Base-by-base conservation (phyloP, 2,329 filamentous ascomycete species). In the Penicillium rolfsii region DNA sequence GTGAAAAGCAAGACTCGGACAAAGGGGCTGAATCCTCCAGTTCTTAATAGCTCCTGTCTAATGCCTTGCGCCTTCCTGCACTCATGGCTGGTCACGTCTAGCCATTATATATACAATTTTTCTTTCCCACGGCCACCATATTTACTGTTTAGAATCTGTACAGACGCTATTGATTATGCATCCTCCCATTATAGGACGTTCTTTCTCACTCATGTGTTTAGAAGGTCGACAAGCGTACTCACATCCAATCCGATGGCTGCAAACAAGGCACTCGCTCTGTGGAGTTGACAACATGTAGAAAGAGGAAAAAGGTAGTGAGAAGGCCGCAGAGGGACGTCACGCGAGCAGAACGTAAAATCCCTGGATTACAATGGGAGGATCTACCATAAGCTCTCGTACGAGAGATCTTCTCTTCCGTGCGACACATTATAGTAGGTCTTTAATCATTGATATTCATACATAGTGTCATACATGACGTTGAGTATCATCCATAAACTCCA, bases 21-120 rank as follows among this genome's bases (percentile, higher is more conserved):
- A 55, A 65, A 19, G 52, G 50, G 12, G 61, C 67, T 28, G 62
- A 66, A 30, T 62, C 63, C 19, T 43, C 61, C 16, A 46, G 64
- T 6, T 65, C 66, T 7, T 68, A 46, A 69, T 30, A 6, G 38
- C n/a, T 1, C 5, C 30, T 12, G 24, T 35, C 3, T 38, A 36
- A 33, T 53, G 9, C 5, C 12, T 28, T 40, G n/a, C 35, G 11
- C 22, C 7, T 24, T n/a, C 48, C 1, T 40, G 33, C 33, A 53
- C 28, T 6, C 11, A 22, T 52, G 26, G 55, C 46, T 35, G 16
- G 4, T 16, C 12, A 19, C 19, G 35, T 49, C 54, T 56, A 28
- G 48, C 30, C 41, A 41, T 61, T 58, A 61, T 24, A 63, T 61
- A 67, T 64, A 66, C 45, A 22, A 22, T 22, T 22, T 48, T 16